Evolutionary conservation across 2,329 filamentous ascomycete species (phyloP).

Genomic region (Curvularia lunata): DNA sequence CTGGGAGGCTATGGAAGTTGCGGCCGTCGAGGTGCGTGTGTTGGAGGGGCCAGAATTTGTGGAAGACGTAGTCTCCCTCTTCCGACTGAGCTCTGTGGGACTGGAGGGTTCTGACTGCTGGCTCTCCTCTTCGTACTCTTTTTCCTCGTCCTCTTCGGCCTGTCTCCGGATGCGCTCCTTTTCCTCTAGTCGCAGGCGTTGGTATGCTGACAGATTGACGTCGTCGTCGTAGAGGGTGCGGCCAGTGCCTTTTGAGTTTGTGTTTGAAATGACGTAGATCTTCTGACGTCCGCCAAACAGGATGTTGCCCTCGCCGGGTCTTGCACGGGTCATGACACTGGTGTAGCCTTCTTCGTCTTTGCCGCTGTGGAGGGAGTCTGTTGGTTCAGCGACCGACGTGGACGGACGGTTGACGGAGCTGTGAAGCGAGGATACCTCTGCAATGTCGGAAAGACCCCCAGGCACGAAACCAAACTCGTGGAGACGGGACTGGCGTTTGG

Average conservation of each 20-base stretch:
- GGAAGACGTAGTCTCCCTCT: slow-evolving; percentile 83
- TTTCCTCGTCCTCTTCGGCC: slow-evolving; percentile 35
- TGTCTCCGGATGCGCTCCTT: slow-evolving; percentile 52
- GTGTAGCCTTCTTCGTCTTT: slow-evolving; percentile 71
- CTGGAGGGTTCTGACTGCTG: slow-evolving; percentile 55
- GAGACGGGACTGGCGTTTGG: slow-evolving; percentile 79
- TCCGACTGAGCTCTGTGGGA: slow-evolving; percentile 68
- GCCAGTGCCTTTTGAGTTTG: slow-evolving; percentile 54
- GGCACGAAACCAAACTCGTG: slow-evolving; percentile 71
- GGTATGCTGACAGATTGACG: slow-evolving; percentile 81
- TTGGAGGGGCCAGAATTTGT: slow-evolving; percentile 75
- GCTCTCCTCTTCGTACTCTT: slow-evolving; percentile 44
- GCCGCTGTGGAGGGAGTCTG: slow-evolving; percentile 68
- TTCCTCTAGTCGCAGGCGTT: slow-evolving; percentile 69
- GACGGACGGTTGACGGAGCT: slow-evolving; percentile 62
- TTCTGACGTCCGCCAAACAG: slow-evolving; percentile 96
- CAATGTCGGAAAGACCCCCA: slow-evolving; percentile 77
- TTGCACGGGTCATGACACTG: slow-evolving; percentile 82
- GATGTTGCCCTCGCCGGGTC: slow-evolving; percentile 87
- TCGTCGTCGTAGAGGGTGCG: slow-evolving; percentile 86
- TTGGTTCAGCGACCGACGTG: slow-evolving; percentile 64
- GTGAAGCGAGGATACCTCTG: slow-evolving; percentile 81
- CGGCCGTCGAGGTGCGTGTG: slow-evolving; percentile 78
- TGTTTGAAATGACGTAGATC: slow-evolving; percentile 79
- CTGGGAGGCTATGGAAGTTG: slow-evolving; percentile 86